phyloP scores from a whole-genome alignment of 345 rosid genomes.

The Moricandia arvensis region DNA sequence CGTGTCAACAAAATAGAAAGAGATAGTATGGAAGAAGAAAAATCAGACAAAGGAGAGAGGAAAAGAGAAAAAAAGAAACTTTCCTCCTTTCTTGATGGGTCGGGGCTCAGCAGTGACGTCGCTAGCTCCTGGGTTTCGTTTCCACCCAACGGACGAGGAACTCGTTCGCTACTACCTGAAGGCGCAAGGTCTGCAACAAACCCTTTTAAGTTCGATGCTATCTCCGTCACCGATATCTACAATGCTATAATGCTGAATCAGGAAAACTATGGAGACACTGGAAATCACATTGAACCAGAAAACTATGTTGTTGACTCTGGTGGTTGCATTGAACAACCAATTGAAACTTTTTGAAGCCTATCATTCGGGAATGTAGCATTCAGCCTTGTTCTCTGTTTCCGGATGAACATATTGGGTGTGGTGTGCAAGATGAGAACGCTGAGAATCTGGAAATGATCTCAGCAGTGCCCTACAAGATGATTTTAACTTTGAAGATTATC shows the following conservation, averaged over 20 bases:
- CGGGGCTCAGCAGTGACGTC: slow-evolving; percentile 54
- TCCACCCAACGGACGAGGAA: slow-evolving; percentile 96
- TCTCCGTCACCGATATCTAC: slow-evolving; percentile 78
- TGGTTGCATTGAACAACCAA: slow-evolving; percentile 31
- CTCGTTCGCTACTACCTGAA: slow-evolving; percentile 81
- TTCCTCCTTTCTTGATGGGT: slow-evolving; percentile 48
- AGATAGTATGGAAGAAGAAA: too few relatives aligned
- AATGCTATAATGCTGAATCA: slow-evolving; percentile 48
- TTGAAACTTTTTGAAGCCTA: slow-evolving; percentile 50
- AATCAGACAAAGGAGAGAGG: too few relatives aligned
- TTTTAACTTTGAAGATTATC: slow-evolving; percentile 70
- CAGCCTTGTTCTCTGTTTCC: slow-evolving; percentile 40
- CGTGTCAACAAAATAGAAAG: too few relatives aligned
- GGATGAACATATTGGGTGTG: slow-evolving; percentile 43
- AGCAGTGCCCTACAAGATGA: slow-evolving; percentile 45
- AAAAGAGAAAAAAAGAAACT: background rate
- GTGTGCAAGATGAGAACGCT: slow-evolving; percentile 44
- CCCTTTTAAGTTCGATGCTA: slow-evolving; percentile 72
- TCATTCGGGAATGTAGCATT: slow-evolving; percentile 38
- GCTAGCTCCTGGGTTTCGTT: slow-evolving; percentile 94
- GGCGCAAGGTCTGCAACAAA: slow-evolving; percentile 67
- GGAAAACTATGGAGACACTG: slow-evolving; percentile 34
- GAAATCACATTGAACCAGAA: slow-evolving; percentile 25
- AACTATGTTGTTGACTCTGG: slow-evolving; percentile 34
- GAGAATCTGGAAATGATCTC: slow-evolving; percentile 30